phyloP scores from a whole-genome alignment of 306 rosid genomes.

The Medicago truncatula region MtrunA17r5.0-ANR NC_053049.1:3535001-3535500 shows the following conservation, averaged over 20 bases:
- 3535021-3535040: not conserved
- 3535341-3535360: too few species aligned
- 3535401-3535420: too few species aligned
- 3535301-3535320: conserved; percentile 4
- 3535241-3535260: conserved; percentile 10
- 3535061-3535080: not conserved
- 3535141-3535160: conserved; percentile 2
- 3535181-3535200: conserved; percentile 4
- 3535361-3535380: too few species aligned
- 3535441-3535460: too few species aligned
- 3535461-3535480: not conserved
- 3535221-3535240: conserved; percentile 7
- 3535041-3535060: not conserved
- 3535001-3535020: not conserved
- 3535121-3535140: conserved; percentile 1
- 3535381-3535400: too few species aligned
- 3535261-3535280: conserved; percentile 18
- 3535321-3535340: not conserved
- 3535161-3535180: conserved; percentile 22
- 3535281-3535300: not conserved
- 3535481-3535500: conserved; percentile 17
- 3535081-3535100: conserved; percentile 3
- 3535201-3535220: not conserved
- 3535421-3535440: too few species aligned
- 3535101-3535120: conserved; percentile 9